These are phyloP conservation scores for Spirogloea muscicola DNA, from an alignment of 139 green algal genomes.

Conservation along the genomic window DNA sequence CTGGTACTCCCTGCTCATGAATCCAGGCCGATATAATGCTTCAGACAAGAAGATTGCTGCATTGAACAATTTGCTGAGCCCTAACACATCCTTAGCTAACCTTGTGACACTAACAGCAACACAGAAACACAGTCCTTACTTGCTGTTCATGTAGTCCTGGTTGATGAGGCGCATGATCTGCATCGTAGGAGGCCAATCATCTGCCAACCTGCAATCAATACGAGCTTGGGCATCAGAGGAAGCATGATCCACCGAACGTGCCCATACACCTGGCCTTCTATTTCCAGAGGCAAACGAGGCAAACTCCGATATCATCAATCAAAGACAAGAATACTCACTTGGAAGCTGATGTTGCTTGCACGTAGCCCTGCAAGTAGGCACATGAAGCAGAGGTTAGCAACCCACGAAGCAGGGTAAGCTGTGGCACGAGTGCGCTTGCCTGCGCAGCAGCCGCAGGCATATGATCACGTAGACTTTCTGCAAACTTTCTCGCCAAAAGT, in stretches of 20 bases:
- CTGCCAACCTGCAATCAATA: slow-evolving; percentile 25
- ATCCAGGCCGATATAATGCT: too few relatives aligned
- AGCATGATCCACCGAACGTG: background rate
- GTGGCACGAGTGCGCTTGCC: background rate
- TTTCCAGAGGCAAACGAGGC: too few relatives aligned
- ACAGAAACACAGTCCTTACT: background rate
- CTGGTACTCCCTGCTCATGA: slow-evolving; percentile 7
- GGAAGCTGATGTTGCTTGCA: slow-evolving; percentile 3
- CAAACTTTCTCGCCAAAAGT: too few relatives aligned
- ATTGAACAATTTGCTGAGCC: too few relatives aligned
- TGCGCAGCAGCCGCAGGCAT: too few relatives aligned
- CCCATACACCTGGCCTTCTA: background rate
- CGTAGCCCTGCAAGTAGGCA: slow-evolving; percentile 4
- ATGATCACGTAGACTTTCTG: too few relatives aligned
- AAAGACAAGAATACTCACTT: background rate
- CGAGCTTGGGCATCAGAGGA: too few relatives aligned
- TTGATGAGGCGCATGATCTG: slow-evolving; percentile 28
- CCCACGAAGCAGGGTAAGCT: background rate
- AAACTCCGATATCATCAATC: too few relatives aligned
- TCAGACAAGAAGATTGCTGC: too few relatives aligned
- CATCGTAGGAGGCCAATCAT: slow-evolving; percentile 26
- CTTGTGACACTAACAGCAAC: too few relatives aligned
- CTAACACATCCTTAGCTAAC: too few relatives aligned
- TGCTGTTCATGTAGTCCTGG: slow-evolving; percentile 37
- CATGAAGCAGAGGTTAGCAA: background rate